Evolutionary conservation across 176 grass and related monocot species (phyloP).

Genomic region (Rhipidocladum racemiflorum): DNA sequence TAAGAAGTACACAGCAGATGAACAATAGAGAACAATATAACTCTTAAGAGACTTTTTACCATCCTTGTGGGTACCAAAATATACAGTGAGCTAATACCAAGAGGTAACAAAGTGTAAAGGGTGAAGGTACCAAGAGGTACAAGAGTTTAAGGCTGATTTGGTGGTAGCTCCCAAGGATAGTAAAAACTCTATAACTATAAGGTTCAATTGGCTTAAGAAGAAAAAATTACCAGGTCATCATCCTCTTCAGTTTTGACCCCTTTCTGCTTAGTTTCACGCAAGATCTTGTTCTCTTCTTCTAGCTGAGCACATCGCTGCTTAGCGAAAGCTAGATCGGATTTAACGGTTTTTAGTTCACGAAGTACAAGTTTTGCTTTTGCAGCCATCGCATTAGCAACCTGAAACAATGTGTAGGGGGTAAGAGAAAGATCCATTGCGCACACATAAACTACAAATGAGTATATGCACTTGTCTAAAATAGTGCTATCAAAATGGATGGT

Average conservation of each 20-base stretch:
- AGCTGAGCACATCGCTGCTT: conserved; percentile 81
- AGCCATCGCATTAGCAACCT: conserved; percentile 98
- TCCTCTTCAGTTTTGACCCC: conserved; percentile 68
- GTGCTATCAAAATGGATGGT: not conserved
- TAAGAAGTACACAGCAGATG: not conserved
- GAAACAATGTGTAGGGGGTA: not conserved
- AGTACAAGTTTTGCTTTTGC: conserved; percentile 94
- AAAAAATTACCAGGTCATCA: conserved; percentile 67
- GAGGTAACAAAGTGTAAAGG: too few species aligned
- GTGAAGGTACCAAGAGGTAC: too few species aligned
- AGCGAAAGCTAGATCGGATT: conserved; percentile 79
- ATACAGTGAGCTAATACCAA: too few species aligned
- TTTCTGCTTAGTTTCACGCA: conserved; percentile 73
- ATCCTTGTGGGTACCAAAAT: too few species aligned
- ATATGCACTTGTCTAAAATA: not conserved
- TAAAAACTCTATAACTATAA: not conserved
- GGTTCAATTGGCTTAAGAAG: not conserved
- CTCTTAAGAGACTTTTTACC: too few species aligned
- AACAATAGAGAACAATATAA: not conserved
- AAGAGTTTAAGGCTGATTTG: too few species aligned
- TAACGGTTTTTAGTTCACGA: conserved; percentile 76
- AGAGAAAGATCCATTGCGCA: not conserved
- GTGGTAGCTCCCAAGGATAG: too few species aligned
- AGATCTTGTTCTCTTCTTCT: conserved; percentile 89
- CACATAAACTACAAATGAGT: not conserved